These are phyloP conservation scores for Sporodiniella umbellata DNA, from an alignment of 371 early-diverging fungal species.

Conservation along the genomic window DNA sequence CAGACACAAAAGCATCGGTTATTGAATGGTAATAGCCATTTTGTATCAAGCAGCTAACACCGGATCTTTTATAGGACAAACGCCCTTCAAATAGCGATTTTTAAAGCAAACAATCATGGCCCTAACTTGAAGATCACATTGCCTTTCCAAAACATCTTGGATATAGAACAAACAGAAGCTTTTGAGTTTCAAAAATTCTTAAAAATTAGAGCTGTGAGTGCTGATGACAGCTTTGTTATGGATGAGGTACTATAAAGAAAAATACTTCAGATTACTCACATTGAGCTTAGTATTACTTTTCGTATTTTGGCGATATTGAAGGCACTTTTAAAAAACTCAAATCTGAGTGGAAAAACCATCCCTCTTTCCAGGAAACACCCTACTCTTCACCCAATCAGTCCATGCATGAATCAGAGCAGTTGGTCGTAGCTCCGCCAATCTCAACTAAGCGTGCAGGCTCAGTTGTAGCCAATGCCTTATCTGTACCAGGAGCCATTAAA, in stretches of 20 bases:
- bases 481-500: conserved; percentile 31
- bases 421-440: conserved; percentile 8
- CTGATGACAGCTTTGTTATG: conserved; percentile 55
- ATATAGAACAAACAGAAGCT: conserved; percentile 56
- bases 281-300: conserved; percentile 61
- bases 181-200: conserved; percentile 61
- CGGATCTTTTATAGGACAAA: conserved; percentile 39
- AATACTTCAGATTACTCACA: background rate
- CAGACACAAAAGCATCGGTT: conserved; percentile 50
- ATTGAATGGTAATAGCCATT: conserved; percentile 48
- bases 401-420: conserved; percentile 30
- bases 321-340: conserved; percentile 33
- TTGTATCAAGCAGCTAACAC: background rate
- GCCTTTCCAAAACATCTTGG: conserved; percentile 55
- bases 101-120: conserved; percentile 61
- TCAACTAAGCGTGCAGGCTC: conserved; percentile 13
- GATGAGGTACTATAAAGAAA: conserved; percentile 53
- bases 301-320: conserved; percentile 60
- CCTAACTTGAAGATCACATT: conserved; percentile 62
- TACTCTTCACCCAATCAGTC: conserved; percentile 27
- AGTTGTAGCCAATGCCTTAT: conserved; percentile 30
- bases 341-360: conserved; percentile 22
- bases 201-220: conserved; percentile 57
- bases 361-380: background rate
- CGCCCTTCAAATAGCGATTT: conserved; percentile 60